These are phyloP conservation scores for Apiospora phragmitis DNA, from an alignment of 2,329 filamentous ascomycete species.

Conservation along the genomic window DNA sequence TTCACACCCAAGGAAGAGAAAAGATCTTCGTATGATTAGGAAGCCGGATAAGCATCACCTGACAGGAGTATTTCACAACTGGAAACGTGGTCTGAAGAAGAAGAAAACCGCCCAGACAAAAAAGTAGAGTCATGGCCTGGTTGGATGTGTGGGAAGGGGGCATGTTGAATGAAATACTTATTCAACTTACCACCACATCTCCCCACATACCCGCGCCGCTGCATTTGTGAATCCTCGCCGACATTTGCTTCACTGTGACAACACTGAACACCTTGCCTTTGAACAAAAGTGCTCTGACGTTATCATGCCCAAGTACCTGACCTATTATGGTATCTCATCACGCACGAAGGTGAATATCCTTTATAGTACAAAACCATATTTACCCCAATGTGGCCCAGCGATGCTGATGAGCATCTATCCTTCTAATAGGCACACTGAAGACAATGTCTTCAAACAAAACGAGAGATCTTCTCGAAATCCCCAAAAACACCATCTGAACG, in stretches of 20 bases:
- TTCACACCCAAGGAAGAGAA: background rate
- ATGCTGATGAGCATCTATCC: background rate
- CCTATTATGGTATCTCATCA: background rate
- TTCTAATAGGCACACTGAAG: background rate
- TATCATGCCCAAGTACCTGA: background rate
- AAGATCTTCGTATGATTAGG: background rate
- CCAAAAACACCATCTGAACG: background rate
- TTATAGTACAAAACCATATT: background rate
- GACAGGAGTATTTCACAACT: too few relatives aligned
- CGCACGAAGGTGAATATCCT: background rate
- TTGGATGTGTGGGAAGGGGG: background rate
- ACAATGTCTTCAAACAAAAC: background rate
- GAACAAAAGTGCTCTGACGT: background rate
- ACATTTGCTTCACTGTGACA: background rate
- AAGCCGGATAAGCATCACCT: background rate
- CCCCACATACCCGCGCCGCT: too few relatives aligned
- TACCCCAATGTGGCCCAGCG: background rate
- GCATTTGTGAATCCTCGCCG: too few relatives aligned
- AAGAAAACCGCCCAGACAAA: background rate
- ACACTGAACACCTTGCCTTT: background rate
- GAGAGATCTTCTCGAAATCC: background rate
- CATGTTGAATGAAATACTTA: background rate
- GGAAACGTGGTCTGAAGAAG: too few relatives aligned
- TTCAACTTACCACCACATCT: background rate
- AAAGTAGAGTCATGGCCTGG: background rate